Evolutionary conservation across 768 basidiomycete genomes (phyloP).

Genomic region (Pulveroboletus sp.): DNA sequence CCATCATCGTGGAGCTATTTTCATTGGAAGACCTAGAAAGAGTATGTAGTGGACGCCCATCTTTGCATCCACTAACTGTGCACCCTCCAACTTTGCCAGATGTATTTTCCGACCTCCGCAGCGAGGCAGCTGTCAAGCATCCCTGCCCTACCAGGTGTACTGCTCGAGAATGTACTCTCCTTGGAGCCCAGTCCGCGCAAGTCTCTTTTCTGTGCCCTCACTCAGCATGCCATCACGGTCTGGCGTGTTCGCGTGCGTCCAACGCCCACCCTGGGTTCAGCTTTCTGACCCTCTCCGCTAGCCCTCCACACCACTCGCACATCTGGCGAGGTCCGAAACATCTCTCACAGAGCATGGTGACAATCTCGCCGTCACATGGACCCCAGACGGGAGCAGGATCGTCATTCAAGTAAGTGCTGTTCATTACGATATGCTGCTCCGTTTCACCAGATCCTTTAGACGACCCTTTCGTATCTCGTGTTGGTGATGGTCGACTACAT

Average conservation of each 20-base stretch:
- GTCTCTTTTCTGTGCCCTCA: slow-evolving; percentile 73
- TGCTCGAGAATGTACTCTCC: slow-evolving; percentile 52
- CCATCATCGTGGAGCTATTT: not conserved
- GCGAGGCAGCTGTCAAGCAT: slow-evolving; percentile 67
- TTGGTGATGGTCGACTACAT: slow-evolving; percentile 62
- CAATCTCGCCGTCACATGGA: slow-evolving; percentile 73
- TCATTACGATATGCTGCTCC: not conserved
- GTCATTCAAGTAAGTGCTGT: slow-evolving; percentile 63
- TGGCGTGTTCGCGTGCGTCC: slow-evolving; percentile 77
- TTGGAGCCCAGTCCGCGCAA: slow-evolving; percentile 65
- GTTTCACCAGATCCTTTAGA: slow-evolving; percentile 41
- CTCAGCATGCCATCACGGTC: slow-evolving; percentile 64
- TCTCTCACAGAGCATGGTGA: slow-evolving; percentile 83
- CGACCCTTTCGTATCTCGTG: slow-evolving; percentile 74
- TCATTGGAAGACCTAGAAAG: no score
- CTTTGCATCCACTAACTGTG: not conserved
- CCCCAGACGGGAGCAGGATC: slow-evolving; percentile 73
- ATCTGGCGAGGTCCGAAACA: slow-evolving; percentile 68
- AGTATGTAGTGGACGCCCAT: not conserved
- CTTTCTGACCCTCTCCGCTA: slow-evolving; percentile 24
- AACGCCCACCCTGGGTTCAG: not conserved
- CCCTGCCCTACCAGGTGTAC: slow-evolving; percentile 62
- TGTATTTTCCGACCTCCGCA: slow-evolving; percentile 86
- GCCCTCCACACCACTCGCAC: slow-evolving; percentile 70
- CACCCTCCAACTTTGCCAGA: slow-evolving; percentile 23